These are phyloP conservation scores for Earliella scabrosa DNA, from an alignment of 1,284 basidiomycete genomes.

Conservation along the genomic window DNA sequence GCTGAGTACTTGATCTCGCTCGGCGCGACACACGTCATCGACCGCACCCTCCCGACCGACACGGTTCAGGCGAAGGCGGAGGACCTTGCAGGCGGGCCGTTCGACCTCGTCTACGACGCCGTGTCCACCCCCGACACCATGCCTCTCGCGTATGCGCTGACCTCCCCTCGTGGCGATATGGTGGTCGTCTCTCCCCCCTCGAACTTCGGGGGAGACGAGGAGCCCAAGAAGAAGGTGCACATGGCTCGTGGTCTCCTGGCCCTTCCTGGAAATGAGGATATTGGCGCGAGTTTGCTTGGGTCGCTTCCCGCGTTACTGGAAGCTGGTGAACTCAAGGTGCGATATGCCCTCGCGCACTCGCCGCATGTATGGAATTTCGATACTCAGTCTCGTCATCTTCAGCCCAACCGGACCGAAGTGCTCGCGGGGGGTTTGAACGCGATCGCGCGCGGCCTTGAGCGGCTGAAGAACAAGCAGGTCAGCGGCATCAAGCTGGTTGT, in stretches of 20 bases:
- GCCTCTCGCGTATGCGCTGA: slow-evolving; percentile 28
- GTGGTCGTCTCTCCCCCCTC: slow-evolving; percentile 20
- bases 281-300: slow-evolving; percentile 46
- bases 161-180: slow-evolving; percentile 30
- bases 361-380: not conserved
- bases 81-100: slow-evolving; percentile 15
- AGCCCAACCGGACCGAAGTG: slow-evolving; percentile 31
- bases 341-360: not conserved
- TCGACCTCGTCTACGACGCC: slow-evolving; percentile 33
- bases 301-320: slow-evolving; percentile 37
- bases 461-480: slow-evolving; percentile 43
- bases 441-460: slow-evolving; percentile 45
- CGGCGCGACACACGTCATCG: slow-evolving; percentile 31
- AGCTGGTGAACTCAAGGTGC: slow-evolving; percentile 8
- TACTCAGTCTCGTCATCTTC: not conserved
- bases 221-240: not conserved
- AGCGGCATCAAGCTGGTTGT: slow-evolving; percentile 56
- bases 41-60: slow-evolving; percentile 19
- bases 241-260: slow-evolving; percentile 1
- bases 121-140: slow-evolving; percentile 27
- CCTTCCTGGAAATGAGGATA: not conserved
- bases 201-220: not conserved
- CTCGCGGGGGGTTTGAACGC: slow-evolving; percentile 50
- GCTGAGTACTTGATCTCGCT: slow-evolving; percentile 41
- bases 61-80: slow-evolving; percentile 5